phyloP scores from a whole-genome alignment of 352 stramenopile genomes.

The Phytophthora pseudosyringae region DNA sequence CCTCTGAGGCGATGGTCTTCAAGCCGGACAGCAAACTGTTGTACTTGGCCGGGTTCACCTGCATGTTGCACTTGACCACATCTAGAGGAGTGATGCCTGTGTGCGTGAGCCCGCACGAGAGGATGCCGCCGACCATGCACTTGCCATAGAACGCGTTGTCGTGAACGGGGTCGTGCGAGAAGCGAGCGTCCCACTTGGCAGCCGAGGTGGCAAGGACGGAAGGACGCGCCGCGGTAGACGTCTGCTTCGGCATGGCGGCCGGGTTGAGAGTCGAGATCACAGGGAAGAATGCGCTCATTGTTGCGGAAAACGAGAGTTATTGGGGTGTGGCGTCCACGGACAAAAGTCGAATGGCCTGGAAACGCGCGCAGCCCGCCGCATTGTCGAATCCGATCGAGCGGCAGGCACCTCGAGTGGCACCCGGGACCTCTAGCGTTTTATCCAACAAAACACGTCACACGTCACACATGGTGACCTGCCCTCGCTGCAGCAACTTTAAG shows the following conservation, averaged over 20 bases:
- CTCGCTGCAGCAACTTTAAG: conserved; percentile 5
- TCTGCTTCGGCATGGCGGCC: conserved; percentile 5
- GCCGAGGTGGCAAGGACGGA: conserved; percentile 79
- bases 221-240: conserved; percentile 19
- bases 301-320: conserved; percentile 12
- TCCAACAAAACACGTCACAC: conserved; percentile 27
- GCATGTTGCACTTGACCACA: conserved; percentile 97
- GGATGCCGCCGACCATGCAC: conserved; percentile 93
- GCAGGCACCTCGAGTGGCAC: background rate
- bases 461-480: conserved; percentile 24
- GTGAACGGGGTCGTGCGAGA: conserved; percentile 83
- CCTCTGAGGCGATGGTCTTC: conserved; percentile 88
- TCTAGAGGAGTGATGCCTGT: conserved; percentile 94
- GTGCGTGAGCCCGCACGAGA: conserved; percentile 94
- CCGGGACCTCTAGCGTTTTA: conserved; percentile 21
- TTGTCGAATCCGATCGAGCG: conserved; percentile 15
- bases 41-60: conserved; percentile 92
- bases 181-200: conserved; percentile 82
- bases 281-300: conserved; percentile 71
- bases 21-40: conserved; percentile 77
- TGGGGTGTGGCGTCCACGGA: conserved; percentile 24
- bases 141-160: conserved; percentile 94
- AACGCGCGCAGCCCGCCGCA: conserved; percentile 2
- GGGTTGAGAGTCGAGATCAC: conserved; percentile 69
- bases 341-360: conserved; percentile 26